A percentile compares a stretch with the other conserved stretches of the same genome.
These are phyloP conservation scores for Pichia cabralensis DNA, from an alignment of 805 yeast genomes.

Conservation along the genomic window DNA sequence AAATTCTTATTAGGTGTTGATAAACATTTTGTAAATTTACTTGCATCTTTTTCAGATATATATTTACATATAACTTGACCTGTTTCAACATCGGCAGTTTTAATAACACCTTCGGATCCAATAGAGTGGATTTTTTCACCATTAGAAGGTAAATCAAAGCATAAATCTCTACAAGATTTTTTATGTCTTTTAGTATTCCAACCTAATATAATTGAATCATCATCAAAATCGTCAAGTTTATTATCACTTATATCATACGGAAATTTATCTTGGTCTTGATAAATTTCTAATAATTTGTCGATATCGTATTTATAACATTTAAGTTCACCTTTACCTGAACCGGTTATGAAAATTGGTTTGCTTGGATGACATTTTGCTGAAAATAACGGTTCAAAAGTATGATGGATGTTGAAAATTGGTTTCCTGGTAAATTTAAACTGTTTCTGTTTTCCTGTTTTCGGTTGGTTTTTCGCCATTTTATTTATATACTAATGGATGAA, in stretches of 20 bases:
- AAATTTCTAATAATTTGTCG: slow-evolving; percentile 30
- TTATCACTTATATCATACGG: slow-evolving; percentile 19
- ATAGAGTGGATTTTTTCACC: slow-evolving; percentile 55
- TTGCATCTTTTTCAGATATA: slow-evolving; percentile 13
- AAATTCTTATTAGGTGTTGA: slow-evolving; percentile 39
- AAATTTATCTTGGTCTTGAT: slow-evolving; percentile 21
- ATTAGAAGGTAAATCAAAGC: slow-evolving; percentile 43
- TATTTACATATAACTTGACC: slow-evolving; percentile 66
- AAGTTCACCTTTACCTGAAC: slow-evolving; percentile 77
- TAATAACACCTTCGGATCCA: slow-evolving; percentile 74
- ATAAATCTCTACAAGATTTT: slow-evolving; percentile 69
- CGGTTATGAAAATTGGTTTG: slow-evolving; percentile 51
- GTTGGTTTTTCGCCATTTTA: slow-evolving; percentile 3
- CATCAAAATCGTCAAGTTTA: slow-evolving; percentile 20
- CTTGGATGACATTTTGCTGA: slow-evolving; percentile 72
- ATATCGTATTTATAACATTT: slow-evolving; percentile 50
- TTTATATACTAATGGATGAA: no score
- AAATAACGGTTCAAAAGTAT: slow-evolving; percentile 55
- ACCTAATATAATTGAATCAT: slow-evolving; percentile 23
- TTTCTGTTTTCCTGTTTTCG: no score
- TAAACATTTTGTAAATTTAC: slow-evolving; percentile 31
- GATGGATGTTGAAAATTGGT: slow-evolving; percentile 32
- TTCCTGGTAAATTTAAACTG: slow-evolving; percentile 7
- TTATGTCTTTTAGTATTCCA: slow-evolving; percentile 93
- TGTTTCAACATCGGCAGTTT: slow-evolving; percentile 57